Percentiles rank a stretch among this genome's conserved stretches.
phyloP scores from a whole-genome alignment of 176 grass and related monocot species.

The Chloris gayana region DNA sequence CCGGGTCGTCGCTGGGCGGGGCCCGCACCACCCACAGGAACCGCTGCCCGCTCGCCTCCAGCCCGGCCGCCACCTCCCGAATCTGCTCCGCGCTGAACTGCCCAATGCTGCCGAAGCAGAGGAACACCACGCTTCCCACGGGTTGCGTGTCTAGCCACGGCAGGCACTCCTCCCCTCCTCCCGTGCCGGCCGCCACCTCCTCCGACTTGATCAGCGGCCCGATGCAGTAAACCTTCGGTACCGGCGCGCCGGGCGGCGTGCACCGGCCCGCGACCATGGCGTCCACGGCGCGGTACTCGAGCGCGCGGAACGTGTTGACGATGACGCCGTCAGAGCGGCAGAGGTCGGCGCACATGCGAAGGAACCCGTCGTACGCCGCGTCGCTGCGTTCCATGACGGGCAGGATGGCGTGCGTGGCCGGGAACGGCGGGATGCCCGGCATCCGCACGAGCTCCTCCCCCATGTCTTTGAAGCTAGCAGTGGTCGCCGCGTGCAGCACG shows the following conservation, averaged over 20 bases:
- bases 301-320: conserved; percentile 59
- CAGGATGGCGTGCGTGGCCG: conserved; percentile 47
- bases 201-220: conserved; percentile 68
- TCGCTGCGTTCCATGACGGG: conserved; percentile 55
- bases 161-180: conserved; percentile 25
- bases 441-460: conserved; percentile 21
- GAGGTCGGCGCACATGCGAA: background rate
- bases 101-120: conserved; percentile 69
- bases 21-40: too few relatives aligned
- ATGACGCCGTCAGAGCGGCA: conserved; percentile 45
- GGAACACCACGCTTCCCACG: conserved; percentile 47
- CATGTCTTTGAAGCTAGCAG: conserved; percentile 19
- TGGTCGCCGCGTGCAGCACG: background rate
- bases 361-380: conserved; percentile 37
- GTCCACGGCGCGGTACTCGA: conserved; percentile 51
- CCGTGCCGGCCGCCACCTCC: conserved; percentile 32
- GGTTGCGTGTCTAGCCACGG: conserved; percentile 63
- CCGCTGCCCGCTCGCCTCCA: conserved; percentile 56
- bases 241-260: conserved; percentile 19
- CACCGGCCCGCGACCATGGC: conserved; percentile 36
- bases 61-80: conserved; percentile 50
- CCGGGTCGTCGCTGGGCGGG: too few relatives aligned
- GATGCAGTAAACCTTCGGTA: conserved; percentile 48
- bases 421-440: conserved; percentile 45
- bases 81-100: conserved; percentile 52